Evolutionary conservation across 495 filamentous ascomycete species (phyloP).

Genomic region (Tuber melanosporum): DNA sequence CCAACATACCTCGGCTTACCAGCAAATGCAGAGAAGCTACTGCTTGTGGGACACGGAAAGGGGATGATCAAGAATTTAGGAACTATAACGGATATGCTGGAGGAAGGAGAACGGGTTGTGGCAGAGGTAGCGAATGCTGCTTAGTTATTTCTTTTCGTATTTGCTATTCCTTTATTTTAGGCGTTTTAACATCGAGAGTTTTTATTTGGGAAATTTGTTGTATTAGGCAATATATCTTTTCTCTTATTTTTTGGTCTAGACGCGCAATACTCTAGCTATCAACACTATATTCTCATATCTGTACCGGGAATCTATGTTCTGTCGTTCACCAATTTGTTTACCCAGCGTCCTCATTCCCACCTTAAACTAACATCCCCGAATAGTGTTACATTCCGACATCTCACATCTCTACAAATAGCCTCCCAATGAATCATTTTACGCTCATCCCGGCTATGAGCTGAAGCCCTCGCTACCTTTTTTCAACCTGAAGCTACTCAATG

Average conservation of each 20-base stretch:
- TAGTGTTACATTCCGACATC: not conserved
- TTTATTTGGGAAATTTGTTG: not conserved
- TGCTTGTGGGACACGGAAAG: constrained; percentile 80
- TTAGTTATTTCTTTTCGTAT: constrained; percentile 21
- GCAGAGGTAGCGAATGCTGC: constrained; percentile 50
- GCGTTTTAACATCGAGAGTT: not conserved
- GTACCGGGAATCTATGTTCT: not conserved
- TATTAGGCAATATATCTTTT: not conserved
- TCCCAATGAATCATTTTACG: not conserved
- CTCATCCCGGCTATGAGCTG: not conserved
- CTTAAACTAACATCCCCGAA: not conserved
- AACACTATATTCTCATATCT: not conserved
- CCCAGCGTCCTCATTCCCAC: not conserved
- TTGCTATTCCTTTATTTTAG: constrained; percentile 8
- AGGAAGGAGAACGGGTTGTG: constrained; percentile 90
- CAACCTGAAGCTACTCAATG: not conserved
- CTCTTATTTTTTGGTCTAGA: not conserved
- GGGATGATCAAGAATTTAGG: constrained; percentile 79
- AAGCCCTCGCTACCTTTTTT: not conserved
- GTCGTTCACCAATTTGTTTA: not conserved
- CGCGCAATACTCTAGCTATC: not conserved
- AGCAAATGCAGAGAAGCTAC: constrained; percentile 91
- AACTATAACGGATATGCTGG: constrained; percentile 74
- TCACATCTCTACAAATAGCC: not conserved
- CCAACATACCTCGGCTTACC: constrained; percentile 95